Evolutionary conservation across 495 filamentous ascomycete genomes (phyloP).

Genomic region (Hapsidospora chrysogenum): DNA sequence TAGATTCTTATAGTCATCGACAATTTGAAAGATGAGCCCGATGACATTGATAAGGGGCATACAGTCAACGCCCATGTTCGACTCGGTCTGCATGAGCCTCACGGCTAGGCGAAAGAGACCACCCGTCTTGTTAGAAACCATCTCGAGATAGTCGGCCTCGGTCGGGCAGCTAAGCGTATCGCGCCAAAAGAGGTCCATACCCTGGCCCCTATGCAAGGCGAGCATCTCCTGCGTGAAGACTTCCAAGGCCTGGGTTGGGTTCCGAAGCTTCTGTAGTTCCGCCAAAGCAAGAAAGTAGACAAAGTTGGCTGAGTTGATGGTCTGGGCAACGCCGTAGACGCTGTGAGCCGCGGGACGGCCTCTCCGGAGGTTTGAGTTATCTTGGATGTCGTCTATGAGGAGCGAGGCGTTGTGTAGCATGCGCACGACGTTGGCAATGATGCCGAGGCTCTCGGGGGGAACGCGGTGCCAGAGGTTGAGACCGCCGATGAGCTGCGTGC

Average conservation of each 20-base stretch:
- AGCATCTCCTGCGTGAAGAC: constrained; percentile 68
- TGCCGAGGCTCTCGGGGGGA: constrained; percentile 43
- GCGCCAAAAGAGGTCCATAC: constrained; percentile 82
- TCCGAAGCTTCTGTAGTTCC: constrained; percentile 46
- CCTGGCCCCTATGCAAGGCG: constrained; percentile 72
- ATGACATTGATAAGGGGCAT: constrained; percentile 58
- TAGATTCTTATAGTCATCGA: constrained; percentile 80
- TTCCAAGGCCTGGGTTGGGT: constrained; percentile 36
- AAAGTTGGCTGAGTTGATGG: constrained; percentile 81
- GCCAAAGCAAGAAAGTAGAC: constrained; percentile 66
- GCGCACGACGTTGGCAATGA: constrained; percentile 60
- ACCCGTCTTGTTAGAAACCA: constrained; percentile 84
- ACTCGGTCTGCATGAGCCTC: constrained; percentile 69
- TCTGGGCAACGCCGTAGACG: constrained; percentile 75
- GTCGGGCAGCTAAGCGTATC: constrained; percentile 65
- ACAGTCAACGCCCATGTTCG: constrained; percentile 26
- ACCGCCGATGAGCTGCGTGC: constrained; percentile 54
- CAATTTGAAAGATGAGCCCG: constrained; percentile 73
- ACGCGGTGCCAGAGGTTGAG: constrained; percentile 70
- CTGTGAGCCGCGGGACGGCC: constrained; percentile 71
- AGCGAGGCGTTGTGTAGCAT: constrained; percentile 75
- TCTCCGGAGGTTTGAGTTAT: constrained; percentile 56
- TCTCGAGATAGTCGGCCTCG: constrained; percentile 79
- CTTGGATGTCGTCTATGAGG: constrained; percentile 66
- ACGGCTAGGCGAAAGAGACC: constrained; percentile 72